Conservation (phyloP, 169 alveolate genomes). For the Plasmodium chabaudi region DNA sequence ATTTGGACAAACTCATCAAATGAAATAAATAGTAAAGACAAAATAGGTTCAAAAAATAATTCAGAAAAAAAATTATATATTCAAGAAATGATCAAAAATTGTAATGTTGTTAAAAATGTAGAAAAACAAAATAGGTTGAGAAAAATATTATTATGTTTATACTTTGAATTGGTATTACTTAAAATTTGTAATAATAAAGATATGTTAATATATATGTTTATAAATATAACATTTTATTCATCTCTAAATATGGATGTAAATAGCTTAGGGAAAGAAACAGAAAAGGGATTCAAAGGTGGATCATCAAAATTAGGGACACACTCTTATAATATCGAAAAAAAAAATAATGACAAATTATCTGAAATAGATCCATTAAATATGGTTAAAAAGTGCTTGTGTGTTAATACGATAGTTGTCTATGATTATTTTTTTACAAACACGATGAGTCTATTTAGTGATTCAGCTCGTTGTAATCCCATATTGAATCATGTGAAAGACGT, state of each 20-base stretch:
- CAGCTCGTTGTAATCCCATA: too few species aligned
- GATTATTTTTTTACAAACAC: slow-evolving; percentile 43
- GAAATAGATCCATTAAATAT: slow-evolving; percentile 1
- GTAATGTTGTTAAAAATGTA: slow-evolving; percentile 22
- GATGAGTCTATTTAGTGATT: not conserved
- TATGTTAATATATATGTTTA: slow-evolving; percentile 41
- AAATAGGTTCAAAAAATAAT: slow-evolving; percentile 12
- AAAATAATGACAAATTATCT: not conserved
- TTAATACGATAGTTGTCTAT: slow-evolving; percentile 26
- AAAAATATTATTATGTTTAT: slow-evolving; percentile 43
- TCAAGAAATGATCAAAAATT: slow-evolving; percentile 31
- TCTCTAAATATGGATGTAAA: slow-evolving; percentile 11
- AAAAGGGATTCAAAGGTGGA: not conserved
- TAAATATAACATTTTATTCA: slow-evolving; percentile 56
- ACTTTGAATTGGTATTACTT: slow-evolving; percentile 47
- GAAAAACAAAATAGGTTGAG: slow-evolving; percentile 67
- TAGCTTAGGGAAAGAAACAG: not conserved
- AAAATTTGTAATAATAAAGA: slow-evolving; percentile 45
- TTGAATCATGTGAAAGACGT: too few species aligned
- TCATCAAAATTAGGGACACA: not conserved
- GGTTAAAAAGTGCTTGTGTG: slow-evolving; percentile 11
- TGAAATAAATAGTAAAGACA: not conserved
- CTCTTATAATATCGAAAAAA: slow-evolving; percentile 5
- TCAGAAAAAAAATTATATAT: slow-evolving; percentile 46
- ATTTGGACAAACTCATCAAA: too few species aligned